These are phyloP conservation scores for Mucor lusitanicus DNA, from an alignment of 371 early-diverging fungal species.

Conservation along the genomic window DNA sequence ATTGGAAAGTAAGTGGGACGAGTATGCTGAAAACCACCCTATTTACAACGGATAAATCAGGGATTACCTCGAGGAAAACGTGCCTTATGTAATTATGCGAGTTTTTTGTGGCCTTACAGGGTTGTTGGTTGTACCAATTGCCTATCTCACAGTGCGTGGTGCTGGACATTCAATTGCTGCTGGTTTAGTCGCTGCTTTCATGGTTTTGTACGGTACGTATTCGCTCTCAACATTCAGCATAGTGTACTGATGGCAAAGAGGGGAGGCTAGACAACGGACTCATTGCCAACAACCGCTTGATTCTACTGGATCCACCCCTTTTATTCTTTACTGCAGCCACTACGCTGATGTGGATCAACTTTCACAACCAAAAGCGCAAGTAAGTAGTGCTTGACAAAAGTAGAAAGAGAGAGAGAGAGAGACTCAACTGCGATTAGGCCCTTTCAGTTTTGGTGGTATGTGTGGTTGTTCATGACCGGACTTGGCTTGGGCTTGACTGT, in stretches of 20 bases:
- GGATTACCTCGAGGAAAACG: slow-evolving; percentile 44
- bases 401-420: too few relatives aligned
- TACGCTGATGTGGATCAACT: slow-evolving; percentile 78
- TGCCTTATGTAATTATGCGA: slow-evolving; percentile 48
- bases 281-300: slow-evolving; percentile 87
- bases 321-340: slow-evolving; percentile 83
- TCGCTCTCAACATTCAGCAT: too few relatives aligned
- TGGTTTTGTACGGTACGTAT: slow-evolving; percentile 57
- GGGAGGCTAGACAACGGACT: slow-evolving; percentile 84
- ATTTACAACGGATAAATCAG: slow-evolving; percentile 10
- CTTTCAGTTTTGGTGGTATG: slow-evolving; percentile 73
- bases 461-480: slow-evolving; percentile 71
- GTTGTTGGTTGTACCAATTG: slow-evolving; percentile 46
- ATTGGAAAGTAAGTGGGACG: slow-evolving; percentile 73
- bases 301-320: slow-evolving; percentile 88
- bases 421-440: slow-evolving; percentile 39
- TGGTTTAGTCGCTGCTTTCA: slow-evolving; percentile 43
- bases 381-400: too few relatives aligned
- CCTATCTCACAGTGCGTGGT: slow-evolving; percentile 47
- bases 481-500: slow-evolving; percentile 64
- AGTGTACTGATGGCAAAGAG: neutral
- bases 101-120: slow-evolving; percentile 45
- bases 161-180: slow-evolving; percentile 49
- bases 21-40: neutral
- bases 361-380: slow-evolving; percentile 60